Evolutionary conservation across 148 eudicot species (phyloP), one percentile per base, ranked within the genome.

Genomic region (Persicaria tinctoria): DNA sequence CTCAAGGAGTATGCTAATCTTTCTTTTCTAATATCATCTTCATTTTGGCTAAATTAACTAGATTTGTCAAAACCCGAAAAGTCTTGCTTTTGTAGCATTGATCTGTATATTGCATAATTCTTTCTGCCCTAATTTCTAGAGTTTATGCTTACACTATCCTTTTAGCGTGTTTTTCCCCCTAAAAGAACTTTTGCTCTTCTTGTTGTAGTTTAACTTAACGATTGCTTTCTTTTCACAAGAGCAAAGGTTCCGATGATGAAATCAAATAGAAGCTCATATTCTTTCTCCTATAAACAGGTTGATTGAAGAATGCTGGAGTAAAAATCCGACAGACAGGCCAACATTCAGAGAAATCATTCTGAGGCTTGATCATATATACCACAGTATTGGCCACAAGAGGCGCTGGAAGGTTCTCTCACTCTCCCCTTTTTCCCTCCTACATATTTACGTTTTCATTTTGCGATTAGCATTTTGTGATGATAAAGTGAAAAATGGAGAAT

Each of bases 261-360:
- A 18, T 32, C 10, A 57, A 57, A 9, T 57, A 27, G 68, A 32
- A 27, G 8, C 46, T 64, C 46, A 66, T 38, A 32, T 41, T 23
- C 27, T 23, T 46, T 44, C 5, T 41, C 6, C 70, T 66, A 47
- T 66, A 38, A 63, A 66, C 82, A 95, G 99, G 87, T 85, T 95
- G 82, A 90, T 95, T 74, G 96, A 88, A 82, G 87, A 84, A 70
- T 95, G 99, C 81, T 95, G 99, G 99, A 83, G 66, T 76, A 94
- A 87, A 79, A 80, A 85, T 73, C 90, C 99, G 64, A 79, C 81
- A 48, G 76, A 83, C 76, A 80, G 99, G 80, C 99, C 97, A 18
- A 89, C 92, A 32, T 95, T 95, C 74, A 88, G 89, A 81, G 83
- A 87, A 70, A 92, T 92, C 51, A 92, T 95, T 75, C 73, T 74